Base-by-base conservation (phyloP, 768 basidiomycete species). In the Calocera cornea region DNA sequence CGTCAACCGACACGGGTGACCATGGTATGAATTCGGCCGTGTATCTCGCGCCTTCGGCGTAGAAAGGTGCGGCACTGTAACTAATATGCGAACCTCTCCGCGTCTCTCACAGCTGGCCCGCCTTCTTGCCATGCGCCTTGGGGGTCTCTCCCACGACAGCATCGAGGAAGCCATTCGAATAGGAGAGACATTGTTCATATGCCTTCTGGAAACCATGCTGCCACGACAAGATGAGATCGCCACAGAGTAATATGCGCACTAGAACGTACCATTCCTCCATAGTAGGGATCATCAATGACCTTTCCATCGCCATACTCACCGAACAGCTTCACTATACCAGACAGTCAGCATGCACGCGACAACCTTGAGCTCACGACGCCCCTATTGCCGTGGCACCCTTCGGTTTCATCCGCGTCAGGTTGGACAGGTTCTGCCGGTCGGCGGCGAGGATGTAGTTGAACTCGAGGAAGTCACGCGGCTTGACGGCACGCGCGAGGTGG, bases 401-500 rank as follows among this genome's bases (percentile, higher is more conserved):
- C 1, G 79, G 83, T 69, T 78, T 78, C 49, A 85, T 80, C 65
- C 81, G 80, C 49, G 83, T 71, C 49, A 93, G 79, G 68, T 84
- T 79, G 38, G 81, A 81, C 70, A 90, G 80, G 76, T 95, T 95
- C 72, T 79, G 84, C 68, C 83, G 82, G 73, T 95, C 94, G 44
- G 92, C 85, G 8, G 92, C 90, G 14, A 97, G 81, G 72, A 97
- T 92, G 72, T 94, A 86, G 65, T 89, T 86, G 76, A 92, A 95
- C 17, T 75, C 74, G 19, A 76, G 79, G 74, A 92, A 95, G 77
- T 97, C 94, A 0, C 80, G 79, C 27, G 76, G 75, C 11, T 71
- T 68, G n/a, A 91, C 81, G 74, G 87, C 84, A n/a, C 89, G 85
- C 10, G 88, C 89, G 22, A 76, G 74, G 72, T 88, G 86, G 31